Base-by-base conservation (phyloP, 495 filamentous ascomycete genomes). In the Lineolata rhizophorae region DNA sequence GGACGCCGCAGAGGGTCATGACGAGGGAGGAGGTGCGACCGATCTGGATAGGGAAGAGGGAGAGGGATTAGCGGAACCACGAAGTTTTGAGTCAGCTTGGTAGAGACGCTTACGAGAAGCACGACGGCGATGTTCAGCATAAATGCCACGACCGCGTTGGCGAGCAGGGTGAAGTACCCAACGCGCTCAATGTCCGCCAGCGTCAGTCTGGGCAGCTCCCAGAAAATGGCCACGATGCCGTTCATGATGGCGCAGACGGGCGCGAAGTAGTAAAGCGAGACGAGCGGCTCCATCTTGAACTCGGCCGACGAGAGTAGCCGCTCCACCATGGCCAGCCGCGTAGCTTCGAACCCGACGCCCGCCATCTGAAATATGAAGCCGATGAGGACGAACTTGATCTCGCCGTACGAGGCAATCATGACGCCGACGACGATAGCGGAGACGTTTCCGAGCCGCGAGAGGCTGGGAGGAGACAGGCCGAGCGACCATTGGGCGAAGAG, bases 211-310 rank as follows among this genome's bases (percentile, higher is more conserved):
- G 78, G 77, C 3, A 79, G 41, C 51, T 93, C 83, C 47, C 76
- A 66, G 50, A 82, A 61, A 27, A 93, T 61, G 36, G 73, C 76
- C 25, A 81, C 74, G 15, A 67, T 37, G 45, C 70, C 68, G 58
- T 92, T 93, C 75, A 92, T 90, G 42, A 70, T 60, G 33, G 82
- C 81, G 57, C 83, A 93, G 41, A 83, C 71, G 4, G 83, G 83
- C 6, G 83, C 83, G 44, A 84, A 93, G 64, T 93, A 92, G 67
- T 92, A 93, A 5, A 93, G 67, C 4, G 82, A 91, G 21, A 93
- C 83, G 27, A 92, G 66, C 31, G 83, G 83, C 52, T 93, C 82
- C 83, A 93, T 93, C 71, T 91, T 92, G 67, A 70, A 91, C 58
- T 91, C 83, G 31, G 77, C 63, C 10, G 76, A 79, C 65, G 72